Evolutionary conservation across 2,329 filamentous ascomycete species (phyloP), one percentile per base, ranked within the genome.

Genomic region (Gnomoniopsis smithogilvyi): DNA sequence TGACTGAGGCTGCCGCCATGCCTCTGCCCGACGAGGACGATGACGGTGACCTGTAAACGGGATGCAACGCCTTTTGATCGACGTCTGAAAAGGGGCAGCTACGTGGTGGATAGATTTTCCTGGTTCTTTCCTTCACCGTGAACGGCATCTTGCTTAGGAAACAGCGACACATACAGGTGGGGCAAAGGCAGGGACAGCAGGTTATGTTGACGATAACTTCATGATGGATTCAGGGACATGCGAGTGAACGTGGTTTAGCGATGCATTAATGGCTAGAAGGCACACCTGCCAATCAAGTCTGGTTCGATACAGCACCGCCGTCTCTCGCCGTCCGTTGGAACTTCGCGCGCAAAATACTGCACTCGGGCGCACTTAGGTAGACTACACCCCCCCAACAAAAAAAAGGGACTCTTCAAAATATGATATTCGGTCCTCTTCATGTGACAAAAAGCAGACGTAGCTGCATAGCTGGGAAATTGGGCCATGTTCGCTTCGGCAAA

Each of bases 11-110:
- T 64, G 86, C 89, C 64, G 69, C 82, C 65, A 86, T 90, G 86
- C 92, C 95, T 71, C 91, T 99, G 70, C 95, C 95, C 67, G 93
- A 92, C 72, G 95, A 98, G 85, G 91, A 96, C 67, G 94, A 96
- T 69, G 87, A 91, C 67, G 84, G 87, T 62, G 81, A 84, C 72
- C 74, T 84, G 76, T 84, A 82, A 80, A 78, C 67, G 69, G 68
- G 38, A 21, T 26, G 33, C 30, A 45, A 30, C 17, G 24, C 41
- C 19, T 46, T 56, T 43, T 48, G 38, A 54, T 48, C 51, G 51
- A 47, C 36, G 22, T 8, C 50, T 50, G 21, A 26, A 34, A 41
- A 49, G 51, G 52, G 57, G 52, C 53, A 56, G 22, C 50, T 54
- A 45, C 51, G 57, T 49, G 60, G 57, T 62, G 60, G 57, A 62